Conservation (phyloP, 768 basidiomycete species). For the Leccinum obscurum region DNA sequence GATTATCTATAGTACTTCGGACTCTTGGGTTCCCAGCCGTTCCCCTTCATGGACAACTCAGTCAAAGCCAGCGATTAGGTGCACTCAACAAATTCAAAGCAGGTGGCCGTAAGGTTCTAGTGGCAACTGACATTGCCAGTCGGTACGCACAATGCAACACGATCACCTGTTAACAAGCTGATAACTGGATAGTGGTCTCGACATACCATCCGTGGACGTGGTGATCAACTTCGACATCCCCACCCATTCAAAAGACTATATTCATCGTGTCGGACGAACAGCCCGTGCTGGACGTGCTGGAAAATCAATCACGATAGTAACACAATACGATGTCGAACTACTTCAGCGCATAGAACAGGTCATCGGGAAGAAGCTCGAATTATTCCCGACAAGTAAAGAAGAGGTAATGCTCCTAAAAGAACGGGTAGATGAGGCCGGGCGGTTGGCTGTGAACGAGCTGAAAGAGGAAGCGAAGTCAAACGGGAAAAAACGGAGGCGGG, state of each 20-base stretch:
- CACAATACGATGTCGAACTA: constrained; percentile 97
- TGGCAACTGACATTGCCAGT: constrained; percentile 96
- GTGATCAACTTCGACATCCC: constrained; percentile 98
- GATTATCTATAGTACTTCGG: constrained; percentile 86
- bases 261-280: constrained; percentile 96
- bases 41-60: constrained; percentile 93
- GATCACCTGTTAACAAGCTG: constrained; percentile 2
- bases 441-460: constrained; percentile 76
- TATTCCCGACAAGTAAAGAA: constrained; percentile 85
- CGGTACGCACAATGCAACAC: constrained; percentile 50
- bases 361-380: constrained; percentile 87
- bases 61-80: constrained; percentile 90
- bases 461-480: constrained; percentile 67
- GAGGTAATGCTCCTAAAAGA: constrained; percentile 87
- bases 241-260: constrained; percentile 98
- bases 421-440: constrained; percentile 83
- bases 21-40: constrained; percentile 93
- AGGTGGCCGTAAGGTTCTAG: constrained; percentile 86
- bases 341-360: constrained; percentile 93
- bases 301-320: constrained; percentile 95
- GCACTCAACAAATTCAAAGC: constrained; percentile 95
- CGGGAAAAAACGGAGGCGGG: constrained; percentile 50
- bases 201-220: constrained; percentile 93
- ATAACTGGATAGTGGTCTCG: constrained; percentile 65
- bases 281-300: constrained; percentile 97